Evolutionary conservation across 1,139 yeast genomes (phyloP).

Genomic region (Kodamaea alishanica): DNA sequence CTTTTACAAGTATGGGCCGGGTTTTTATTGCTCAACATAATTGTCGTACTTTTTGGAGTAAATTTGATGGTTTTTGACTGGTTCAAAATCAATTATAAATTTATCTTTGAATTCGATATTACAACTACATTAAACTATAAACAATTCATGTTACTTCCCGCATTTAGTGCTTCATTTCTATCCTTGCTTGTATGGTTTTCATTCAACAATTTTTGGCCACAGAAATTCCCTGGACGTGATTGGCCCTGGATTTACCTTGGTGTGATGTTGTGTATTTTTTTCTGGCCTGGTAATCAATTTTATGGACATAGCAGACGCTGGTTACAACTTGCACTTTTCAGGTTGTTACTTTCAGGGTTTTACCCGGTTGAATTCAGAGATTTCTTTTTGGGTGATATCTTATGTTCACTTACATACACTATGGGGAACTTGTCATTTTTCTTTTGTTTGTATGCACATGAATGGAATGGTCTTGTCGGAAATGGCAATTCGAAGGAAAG

Average conservation of each 20-base stretch:
- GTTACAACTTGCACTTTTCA: constrained; percentile 68
- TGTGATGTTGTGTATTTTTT: constrained; percentile 41
- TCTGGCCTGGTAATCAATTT: constrained; percentile 61
- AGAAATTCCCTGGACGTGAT: constrained; percentile 56
- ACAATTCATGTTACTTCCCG: constrained; percentile 63
- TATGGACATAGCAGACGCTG: constrained; percentile 63
- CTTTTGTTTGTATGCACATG: constrained; percentile 73
- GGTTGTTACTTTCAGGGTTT: constrained; percentile 75
- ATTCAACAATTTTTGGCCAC: constrained; percentile 66
- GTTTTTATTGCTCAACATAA: constrained; percentile 60
- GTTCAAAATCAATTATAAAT: constrained; percentile 80
- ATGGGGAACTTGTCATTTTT: constrained; percentile 82
- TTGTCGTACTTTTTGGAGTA: constrained; percentile 60
- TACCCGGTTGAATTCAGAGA: constrained; percentile 95
- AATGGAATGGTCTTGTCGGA: constrained; percentile 54
- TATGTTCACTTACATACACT: constrained; percentile 84
- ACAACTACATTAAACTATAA: constrained; percentile 64
- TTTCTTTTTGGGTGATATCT: constrained; percentile 86
- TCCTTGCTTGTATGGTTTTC: constrained; percentile 72
- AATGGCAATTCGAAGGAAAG: constrained; percentile 31
- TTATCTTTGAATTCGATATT: constrained; percentile 84
- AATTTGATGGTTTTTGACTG: constrained; percentile 71
- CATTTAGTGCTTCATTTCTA: constrained; percentile 53
- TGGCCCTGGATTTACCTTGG: constrained; percentile 83
- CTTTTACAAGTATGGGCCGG: constrained; percentile 92